Conservation (phyloP, 345 rosid genomes). For the Gossypium rotundifolium region DNA sequence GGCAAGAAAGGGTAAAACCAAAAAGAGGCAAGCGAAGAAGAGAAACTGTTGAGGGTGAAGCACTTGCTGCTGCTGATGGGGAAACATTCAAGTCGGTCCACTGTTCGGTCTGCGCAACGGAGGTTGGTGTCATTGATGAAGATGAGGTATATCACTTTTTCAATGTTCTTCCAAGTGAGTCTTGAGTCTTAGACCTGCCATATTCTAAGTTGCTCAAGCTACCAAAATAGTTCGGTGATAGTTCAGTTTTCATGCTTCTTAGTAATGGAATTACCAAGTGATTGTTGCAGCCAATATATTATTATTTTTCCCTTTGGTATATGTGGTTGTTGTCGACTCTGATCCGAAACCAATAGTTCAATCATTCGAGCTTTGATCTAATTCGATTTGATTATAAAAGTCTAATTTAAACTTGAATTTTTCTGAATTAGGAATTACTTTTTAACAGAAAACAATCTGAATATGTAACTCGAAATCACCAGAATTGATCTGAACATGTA, state of each 20-base stretch:
- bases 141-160: slow-evolving; percentile 79
- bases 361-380: too few relatives aligned
- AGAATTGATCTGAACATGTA: too few relatives aligned
- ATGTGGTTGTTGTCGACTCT: too few relatives aligned
- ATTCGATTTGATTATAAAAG: too few relatives aligned
- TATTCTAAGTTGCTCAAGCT: background rate
- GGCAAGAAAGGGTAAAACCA: slow-evolving; percentile 19
- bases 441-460: too few relatives aligned
- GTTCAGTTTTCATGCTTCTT: background rate
- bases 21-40: slow-evolving; percentile 40
- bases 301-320: too few relatives aligned
- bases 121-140: slow-evolving; percentile 58
- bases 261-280: too few relatives aligned
- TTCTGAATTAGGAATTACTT: too few relatives aligned
- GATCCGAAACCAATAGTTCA: too few relatives aligned
- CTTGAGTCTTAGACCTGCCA: slow-evolving; percentile 19
- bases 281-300: too few relatives aligned
- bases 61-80: background rate
- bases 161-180: slow-evolving; percentile 74
- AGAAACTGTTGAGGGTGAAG: slow-evolving; percentile 25
- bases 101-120: slow-evolving; percentile 60
- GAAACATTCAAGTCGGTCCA: slow-evolving; percentile 35
- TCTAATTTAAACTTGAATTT: too few relatives aligned
- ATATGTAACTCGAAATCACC: too few relatives aligned
- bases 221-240: background rate